Conservation (phyloP, 2,329 filamentous ascomycete species). For the Trichoderma afroharzianum region DNA sequence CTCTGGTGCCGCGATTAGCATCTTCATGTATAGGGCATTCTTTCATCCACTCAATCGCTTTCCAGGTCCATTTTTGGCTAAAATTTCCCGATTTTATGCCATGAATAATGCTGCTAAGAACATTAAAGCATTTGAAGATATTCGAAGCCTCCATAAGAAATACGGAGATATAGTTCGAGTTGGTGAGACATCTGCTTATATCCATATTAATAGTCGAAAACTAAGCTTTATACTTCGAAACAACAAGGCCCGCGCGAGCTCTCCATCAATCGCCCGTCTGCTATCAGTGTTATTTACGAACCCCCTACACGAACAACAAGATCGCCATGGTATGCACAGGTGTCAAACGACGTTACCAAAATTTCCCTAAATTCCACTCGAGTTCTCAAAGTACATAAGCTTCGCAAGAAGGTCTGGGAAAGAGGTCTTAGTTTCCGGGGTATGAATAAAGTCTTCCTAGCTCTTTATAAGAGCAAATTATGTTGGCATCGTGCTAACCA, state of each 20-base stretch:
- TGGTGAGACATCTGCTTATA: not conserved
- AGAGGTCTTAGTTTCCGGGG: conserved; percentile 9
- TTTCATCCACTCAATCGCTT: conserved; percentile 30
- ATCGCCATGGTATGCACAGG: conserved; percentile 6
- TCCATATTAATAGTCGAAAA: not conserved
- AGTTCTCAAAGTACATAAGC: conserved; percentile 22
- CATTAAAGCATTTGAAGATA: conserved; percentile 15
- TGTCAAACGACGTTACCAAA: conserved; percentile 29
- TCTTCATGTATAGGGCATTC: conserved; percentile 22
- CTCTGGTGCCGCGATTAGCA: conserved; percentile 21
- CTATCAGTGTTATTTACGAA: not conserved
- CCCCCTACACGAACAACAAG: not conserved
- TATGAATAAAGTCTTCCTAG: not conserved
- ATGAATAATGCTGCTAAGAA: not conserved
- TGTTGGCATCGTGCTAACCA: not conserved
- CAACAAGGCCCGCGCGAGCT: not conserved
- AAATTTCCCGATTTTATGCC: not conserved
- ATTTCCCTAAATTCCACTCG: conserved; percentile 27
- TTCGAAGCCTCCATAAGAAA: conserved; percentile 22
- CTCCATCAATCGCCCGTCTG: not conserved
- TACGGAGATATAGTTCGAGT: conserved; percentile 8
- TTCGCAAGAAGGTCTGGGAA: conserved; percentile 5
- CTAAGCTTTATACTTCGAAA: not conserved
- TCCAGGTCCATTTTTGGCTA: conserved; percentile 27
- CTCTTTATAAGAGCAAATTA: not conserved